Evolutionary conservation across 257 asterid genomes (phyloP), one percentile per base, ranked within the genome.

Genomic region (Plectranthus barbatus): DNA sequence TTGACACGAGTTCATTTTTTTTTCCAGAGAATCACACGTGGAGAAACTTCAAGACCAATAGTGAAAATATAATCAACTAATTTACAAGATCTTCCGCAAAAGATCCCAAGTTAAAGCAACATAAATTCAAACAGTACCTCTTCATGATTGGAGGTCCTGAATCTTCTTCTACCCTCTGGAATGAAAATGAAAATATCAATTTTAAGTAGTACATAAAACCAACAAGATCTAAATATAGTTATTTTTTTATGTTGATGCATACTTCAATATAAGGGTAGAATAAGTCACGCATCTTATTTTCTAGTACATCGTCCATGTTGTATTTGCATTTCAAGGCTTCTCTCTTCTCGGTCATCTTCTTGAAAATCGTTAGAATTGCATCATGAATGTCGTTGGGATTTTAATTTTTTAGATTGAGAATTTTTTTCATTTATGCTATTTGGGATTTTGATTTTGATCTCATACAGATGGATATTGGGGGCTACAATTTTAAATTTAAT

Each of bases 211-310:
- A 52, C 5, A 24, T 17, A 19, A 31, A 56, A 75, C 60, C 56
- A 42, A 23, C 4, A 44, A 57, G 36, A 60, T 36, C 29, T 40
- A 20, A n/a, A n/a, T n/a, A 53, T 15, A 7, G 13, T 21, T 31
- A 36, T 40, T n/a, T n/a, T n/a, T n/a, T n/a, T n/a, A n/a, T n/a
- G n/a, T 44, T n/a, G 56, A 58, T 57, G 37, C 12, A 60, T 50
- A 90, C 99, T 81, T 93, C 97, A 40, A 84, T 68, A 73, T 78
- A 87, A 70, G 85, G 84, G 79, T 93, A 95, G 75, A 87, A 84
- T 46, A 93, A 84, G 65, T 87, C 94, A 15, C 96, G 83, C 56
- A 90, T 85, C 77, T 85, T 87, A 69, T 84, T 90, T 74, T 87
- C 99, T 83, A 90, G 46, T 15, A 69, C 72, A 71, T 77, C 80